Evolutionary conservation across 2,329 filamentous ascomycete species (phyloP), one percentile per base, ranked within the genome.

Genomic region (Microcera coccophila): DNA sequence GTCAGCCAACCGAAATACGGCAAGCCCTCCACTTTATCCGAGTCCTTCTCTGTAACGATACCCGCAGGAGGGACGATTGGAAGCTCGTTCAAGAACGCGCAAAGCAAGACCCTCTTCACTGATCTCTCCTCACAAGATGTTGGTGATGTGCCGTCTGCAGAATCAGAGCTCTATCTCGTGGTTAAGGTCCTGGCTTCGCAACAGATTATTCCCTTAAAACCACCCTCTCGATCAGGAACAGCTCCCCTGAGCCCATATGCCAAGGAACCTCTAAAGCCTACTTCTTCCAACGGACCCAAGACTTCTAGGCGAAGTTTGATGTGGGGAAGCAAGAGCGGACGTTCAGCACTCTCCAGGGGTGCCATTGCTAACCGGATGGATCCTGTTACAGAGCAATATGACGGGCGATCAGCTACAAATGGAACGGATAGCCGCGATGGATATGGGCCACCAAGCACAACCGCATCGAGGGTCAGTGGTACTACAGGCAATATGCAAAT

Each of bases 41-140:
- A 98, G 65, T 85, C 80, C 38, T 96, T 88, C 65, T 79, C 80
- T 14, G 78, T 95, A 39, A 83, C 90, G 41, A 76, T 95, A 12
- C 84, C 87, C 1, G 72, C 87, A 0, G 84, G 84, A 21, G 87
- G 89, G 42, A 78, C 80, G 16, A 80, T 90, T 48, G 76, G 81
- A 11, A 79, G 78, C 46, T 68, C 87, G 37, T 69, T 78, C 9
- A 78, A 82, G 39, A 79, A 80, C 49, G 76, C 79, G 17, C 84
- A 84, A 59, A 79, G 90, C 61, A 88, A 85, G 59, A 94, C 90
- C 0, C 74, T 98, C 2, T 96, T 97, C 54, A 84, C 88, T 3
- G 90, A 97, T 57, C 71, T 98, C 15, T 88, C 83, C 29, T 79
- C 87, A 1, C 78, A 82, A 37, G 90, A 96, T 57, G 75, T 83